A percentile compares a stretch with the other conserved stretches of the same genome.
Conservation (phyloP, 2,329 filamentous ascomycete genomes). For the Pseudogymnoascus sp. region DNA sequence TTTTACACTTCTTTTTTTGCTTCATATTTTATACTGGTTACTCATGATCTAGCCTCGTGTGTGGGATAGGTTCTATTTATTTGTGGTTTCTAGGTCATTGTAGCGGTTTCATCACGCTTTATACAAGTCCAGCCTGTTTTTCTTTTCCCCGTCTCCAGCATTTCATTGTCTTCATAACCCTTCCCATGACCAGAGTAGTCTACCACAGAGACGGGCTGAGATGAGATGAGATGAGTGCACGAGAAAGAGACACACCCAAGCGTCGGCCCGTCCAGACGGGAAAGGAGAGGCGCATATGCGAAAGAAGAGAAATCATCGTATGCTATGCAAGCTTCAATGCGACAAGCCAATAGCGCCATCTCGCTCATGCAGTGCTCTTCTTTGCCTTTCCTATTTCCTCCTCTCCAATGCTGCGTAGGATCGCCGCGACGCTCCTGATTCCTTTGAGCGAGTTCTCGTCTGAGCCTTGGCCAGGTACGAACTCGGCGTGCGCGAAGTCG, state of each 20-base stretch:
- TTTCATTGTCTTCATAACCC: neutral
- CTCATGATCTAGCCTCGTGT: neutral
- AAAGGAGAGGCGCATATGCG: neutral
- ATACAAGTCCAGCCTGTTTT: slow-evolving; percentile 11
- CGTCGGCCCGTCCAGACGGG: neutral
- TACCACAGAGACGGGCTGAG: neutral
- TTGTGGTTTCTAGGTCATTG: slow-evolving; percentile 6
- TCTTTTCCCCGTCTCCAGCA: neutral
- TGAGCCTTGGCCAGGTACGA: slow-evolving; percentile 69
- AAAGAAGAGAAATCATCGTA: neutral
- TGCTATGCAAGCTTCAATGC: neutral
- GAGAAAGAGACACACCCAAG: neutral
- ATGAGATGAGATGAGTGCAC: neutral
- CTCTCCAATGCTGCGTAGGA: slow-evolving; percentile 46
- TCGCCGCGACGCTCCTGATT: slow-evolving; percentile 62
- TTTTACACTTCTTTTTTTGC: neutral
- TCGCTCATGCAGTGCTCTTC: neutral
- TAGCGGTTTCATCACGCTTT: slow-evolving; percentile 7
- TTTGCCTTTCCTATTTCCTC: neutral
- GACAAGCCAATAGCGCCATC: neutral
- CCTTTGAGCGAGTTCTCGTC: slow-evolving; percentile 79
- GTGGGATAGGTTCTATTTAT: slow-evolving; percentile 5
- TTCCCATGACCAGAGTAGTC: neutral
- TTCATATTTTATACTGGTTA: neutral
- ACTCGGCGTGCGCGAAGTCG: slow-evolving; percentile 90